Evolutionary conservation across 805 yeast genomes (phyloP).

Genomic region (Nakazawaea wyomingensis): DNA sequence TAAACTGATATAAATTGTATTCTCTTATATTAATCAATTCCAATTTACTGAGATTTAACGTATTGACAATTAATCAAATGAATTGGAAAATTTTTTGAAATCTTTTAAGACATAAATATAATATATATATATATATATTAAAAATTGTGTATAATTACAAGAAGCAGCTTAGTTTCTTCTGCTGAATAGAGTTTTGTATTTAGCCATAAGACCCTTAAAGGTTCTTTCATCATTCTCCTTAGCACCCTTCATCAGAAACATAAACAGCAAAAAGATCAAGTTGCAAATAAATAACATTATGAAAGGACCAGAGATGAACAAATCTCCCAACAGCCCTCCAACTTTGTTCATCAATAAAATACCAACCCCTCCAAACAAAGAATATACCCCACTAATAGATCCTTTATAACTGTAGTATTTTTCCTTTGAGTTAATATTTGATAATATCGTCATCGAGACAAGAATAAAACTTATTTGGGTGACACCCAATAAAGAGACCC

Average conservation of each 20-base stretch:
- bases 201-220: slow-evolving; percentile 10
- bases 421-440: slow-evolving; percentile 35
- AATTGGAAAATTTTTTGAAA: no score
- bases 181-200: neutral
- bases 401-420: slow-evolving; percentile 45
- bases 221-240: slow-evolving; percentile 18
- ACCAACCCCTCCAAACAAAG: slow-evolving; percentile 67
- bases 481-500: slow-evolving; percentile 46
- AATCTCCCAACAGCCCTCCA: slow-evolving; percentile 59
- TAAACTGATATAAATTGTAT: no score
- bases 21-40: no score
- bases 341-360: slow-evolving; percentile 52
- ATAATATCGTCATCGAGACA: slow-evolving; percentile 53
- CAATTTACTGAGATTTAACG: no score
- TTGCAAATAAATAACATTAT: slow-evolving; percentile 43
- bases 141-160: no score
- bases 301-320: slow-evolving; percentile 56
- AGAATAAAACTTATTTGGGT: slow-evolving; percentile 61
- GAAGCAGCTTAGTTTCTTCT: neutral
- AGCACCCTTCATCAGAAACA: slow-evolving; percentile 22
- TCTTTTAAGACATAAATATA: no score
- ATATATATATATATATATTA: no score
- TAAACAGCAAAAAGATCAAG: slow-evolving; percentile 22
- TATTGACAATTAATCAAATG: no score
- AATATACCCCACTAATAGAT: slow-evolving; percentile 63